Conservation (phyloP, 2,329 filamentous ascomycete genomes). For the Clonostachys solani region DNA sequence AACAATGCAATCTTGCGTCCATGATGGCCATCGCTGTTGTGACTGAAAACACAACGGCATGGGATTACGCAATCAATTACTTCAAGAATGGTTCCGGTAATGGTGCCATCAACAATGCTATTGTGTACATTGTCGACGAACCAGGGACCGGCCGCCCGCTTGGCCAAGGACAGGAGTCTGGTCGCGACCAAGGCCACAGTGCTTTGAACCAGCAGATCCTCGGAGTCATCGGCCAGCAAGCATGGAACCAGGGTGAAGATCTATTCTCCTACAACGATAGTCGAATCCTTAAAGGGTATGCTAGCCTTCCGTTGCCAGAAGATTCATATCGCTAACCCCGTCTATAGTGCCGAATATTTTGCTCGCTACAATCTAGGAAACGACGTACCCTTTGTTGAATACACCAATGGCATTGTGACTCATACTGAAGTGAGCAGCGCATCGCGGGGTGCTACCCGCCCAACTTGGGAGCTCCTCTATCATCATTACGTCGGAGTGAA, state of each 20-base stretch:
- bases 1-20: slow-evolving; percentile 34
- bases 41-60: slow-evolving; percentile 33
- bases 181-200: slow-evolving; percentile 37
- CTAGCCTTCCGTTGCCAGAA: too few relatives aligned
- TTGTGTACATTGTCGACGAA: slow-evolving; percentile 20
- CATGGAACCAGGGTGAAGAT: slow-evolving; percentile 34
- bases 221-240: slow-evolving; percentile 32
- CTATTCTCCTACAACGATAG: slow-evolving; percentile 21
- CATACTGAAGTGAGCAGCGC: slow-evolving; percentile 22
- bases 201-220: slow-evolving; percentile 31
- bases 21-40: slow-evolving; percentile 34
- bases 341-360: slow-evolving; percentile 24
- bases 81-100: slow-evolving; percentile 31
- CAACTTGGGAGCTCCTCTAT: slow-evolving; percentile 31
- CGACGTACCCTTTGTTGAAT: slow-evolving; percentile 33
- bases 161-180: slow-evolving; percentile 2
- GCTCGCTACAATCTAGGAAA: slow-evolving; percentile 35
- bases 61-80: slow-evolving; percentile 28
- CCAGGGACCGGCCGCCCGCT: slow-evolving; percentile 19
- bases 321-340: too few relatives aligned
- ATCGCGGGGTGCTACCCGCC: slow-evolving; percentile 24
- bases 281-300: slow-evolving; percentile 25
- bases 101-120: slow-evolving; percentile 24
- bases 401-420: slow-evolving; percentile 26
- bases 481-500: slow-evolving; percentile 31